Evolutionary conservation across 805 yeast species (phyloP), one percentile per base, ranked within the genome.

Genomic region (Peterozyma toletana): DNA sequence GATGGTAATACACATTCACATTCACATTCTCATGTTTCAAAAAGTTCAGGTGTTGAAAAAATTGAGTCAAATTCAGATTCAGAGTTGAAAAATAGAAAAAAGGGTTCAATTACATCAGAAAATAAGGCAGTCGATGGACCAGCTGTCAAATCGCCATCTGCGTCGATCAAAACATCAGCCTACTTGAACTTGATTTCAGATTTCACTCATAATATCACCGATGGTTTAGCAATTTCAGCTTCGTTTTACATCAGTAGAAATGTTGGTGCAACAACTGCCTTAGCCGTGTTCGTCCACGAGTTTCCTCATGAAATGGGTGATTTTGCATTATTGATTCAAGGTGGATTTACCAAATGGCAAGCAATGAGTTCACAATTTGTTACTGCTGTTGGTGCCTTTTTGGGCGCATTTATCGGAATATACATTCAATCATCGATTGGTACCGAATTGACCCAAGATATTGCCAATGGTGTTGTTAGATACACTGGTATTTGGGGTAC

Each of bases 271-370:
- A 71, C 83, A 2, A 82, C 90, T 0, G 75, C 84, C 17, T 61
- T 83, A 33, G 86, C 90, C 1, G 81, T 84, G 29, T 71, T 83
- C 48, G 73, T 81, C 60, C 93, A 85, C 57, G 93, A 85, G 57
- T 75, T 84, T 40, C 93, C 93, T 5, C 93, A 85, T 57, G 88
- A 83, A 55, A 74, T 85, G 48, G 90, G 91, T 39, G 93, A 85
- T 55, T 85, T 80, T 62, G 90, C 89, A 0, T 64, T 85, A 21
- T 64, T 85, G 47, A 73, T 81, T 48, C 78, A 80, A 53, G 81
- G 82, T 17, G 91, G 91, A 0, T 75, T 80, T 50, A 68, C 85
- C 16, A 78, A 78, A 59, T 62, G 76, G 59, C 78, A 78, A 49
- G 88, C 87, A 2, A 69, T 82, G 71, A 70, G 69, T 42, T 78